phyloP scores from a whole-genome alignment of 2,329 filamentous ascomycete species.

The Colletotrichum sp. region DNA sequence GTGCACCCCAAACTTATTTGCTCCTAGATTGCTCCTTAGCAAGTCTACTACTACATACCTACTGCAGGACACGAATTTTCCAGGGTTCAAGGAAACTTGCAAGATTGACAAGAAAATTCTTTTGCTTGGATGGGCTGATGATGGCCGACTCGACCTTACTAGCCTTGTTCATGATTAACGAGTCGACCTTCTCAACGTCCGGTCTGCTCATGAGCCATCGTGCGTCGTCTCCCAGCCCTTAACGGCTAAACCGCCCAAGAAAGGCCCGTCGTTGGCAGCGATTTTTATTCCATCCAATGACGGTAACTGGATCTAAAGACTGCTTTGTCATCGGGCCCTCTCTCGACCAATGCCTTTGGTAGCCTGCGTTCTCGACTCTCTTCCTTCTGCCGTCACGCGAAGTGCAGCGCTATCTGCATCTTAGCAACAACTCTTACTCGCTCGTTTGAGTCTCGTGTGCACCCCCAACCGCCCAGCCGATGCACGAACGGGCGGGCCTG shows the following conservation, averaged over 20 bases:
- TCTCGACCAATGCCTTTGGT: not conserved
- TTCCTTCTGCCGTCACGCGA: not conserved
- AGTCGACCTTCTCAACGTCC: not conserved
- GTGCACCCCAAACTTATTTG: not conserved
- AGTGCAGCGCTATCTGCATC: not conserved
- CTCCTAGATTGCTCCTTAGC: not conserved
- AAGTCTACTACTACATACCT: not conserved
- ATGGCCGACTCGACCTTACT: not conserved
- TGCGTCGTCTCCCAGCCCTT: not conserved
- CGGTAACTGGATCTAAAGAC: not conserved
- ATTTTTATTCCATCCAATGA: not conserved
- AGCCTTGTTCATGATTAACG: not conserved
- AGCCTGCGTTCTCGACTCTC: not conserved
- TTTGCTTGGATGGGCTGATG: not conserved
- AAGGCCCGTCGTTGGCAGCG: not conserved
- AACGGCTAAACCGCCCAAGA: not conserved
- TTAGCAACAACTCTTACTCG: not conserved
- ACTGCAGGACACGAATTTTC: not conserved
- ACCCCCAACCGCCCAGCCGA: conserved; percentile 4
- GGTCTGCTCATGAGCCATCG: not conserved
- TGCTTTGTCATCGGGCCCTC: not conserved
- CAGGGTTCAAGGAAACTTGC: not conserved
- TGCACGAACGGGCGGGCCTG: conserved; percentile 4
- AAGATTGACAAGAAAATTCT: not conserved
- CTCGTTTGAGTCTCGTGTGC: not conserved